Conservation (phyloP, 768 basidiomycete species). For the Cystoderma amianthinum region DNA sequence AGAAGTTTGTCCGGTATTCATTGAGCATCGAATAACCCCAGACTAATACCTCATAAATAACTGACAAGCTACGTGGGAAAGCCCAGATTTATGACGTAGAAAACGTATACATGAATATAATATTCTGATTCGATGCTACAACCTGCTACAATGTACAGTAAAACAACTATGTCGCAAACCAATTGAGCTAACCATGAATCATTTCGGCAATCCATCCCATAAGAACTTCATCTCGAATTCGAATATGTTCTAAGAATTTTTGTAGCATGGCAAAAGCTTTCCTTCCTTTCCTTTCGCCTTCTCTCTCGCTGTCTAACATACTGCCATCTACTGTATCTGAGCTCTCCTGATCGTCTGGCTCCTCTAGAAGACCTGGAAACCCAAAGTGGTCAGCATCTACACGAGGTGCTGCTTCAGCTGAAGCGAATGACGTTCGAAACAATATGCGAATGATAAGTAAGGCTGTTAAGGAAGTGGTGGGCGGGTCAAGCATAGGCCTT, state of each 20-base stretch:
- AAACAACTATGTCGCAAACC: not conserved
- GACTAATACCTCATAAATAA: too few species aligned
- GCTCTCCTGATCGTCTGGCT: conserved; percentile 59
- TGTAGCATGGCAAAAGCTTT: conserved; percentile 62
- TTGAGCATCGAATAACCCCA: too few species aligned
- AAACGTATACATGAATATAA: too few species aligned
- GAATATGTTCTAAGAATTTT: conserved; percentile 55
- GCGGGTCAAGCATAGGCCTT: conserved; percentile 54
- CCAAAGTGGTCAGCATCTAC: conserved; percentile 85
- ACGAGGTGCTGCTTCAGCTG: conserved; percentile 59
- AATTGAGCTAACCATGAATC: conserved; percentile 18
- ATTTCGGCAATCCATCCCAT: conserved; percentile 38
- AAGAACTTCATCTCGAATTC: conserved; percentile 53
- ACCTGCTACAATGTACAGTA: not conserved
- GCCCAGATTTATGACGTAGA: too few species aligned
- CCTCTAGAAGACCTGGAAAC: conserved; percentile 78
- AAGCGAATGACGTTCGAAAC: conserved; percentile 73
- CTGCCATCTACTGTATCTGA: conserved; percentile 37
- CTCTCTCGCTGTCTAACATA: conserved; percentile 45
- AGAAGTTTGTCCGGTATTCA: too few species aligned
- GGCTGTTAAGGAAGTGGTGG: conserved; percentile 71
- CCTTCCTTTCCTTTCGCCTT: conserved; percentile 67
- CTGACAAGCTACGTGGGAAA: too few species aligned
- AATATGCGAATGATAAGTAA: conserved; percentile 79
- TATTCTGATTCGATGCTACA: conserved; percentile 12